Base-by-base conservation (phyloP, 495 filamentous ascomycete species). In the Penicillium egyptiacum region DNA sequence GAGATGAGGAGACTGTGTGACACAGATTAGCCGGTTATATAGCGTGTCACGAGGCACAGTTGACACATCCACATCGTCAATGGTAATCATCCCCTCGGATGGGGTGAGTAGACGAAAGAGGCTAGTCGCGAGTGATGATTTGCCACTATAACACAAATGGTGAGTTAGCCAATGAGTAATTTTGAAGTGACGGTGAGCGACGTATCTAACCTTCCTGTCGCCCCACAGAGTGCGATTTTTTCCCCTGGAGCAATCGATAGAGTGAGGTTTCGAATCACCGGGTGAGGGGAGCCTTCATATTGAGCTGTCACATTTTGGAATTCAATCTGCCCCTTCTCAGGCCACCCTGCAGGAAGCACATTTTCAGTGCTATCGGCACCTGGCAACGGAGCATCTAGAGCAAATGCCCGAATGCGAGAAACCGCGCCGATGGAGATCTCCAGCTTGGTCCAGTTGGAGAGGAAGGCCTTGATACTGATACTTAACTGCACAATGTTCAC, bases 261-360 rank as follows among this genome's bases (percentile, higher is more conserved):
- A 20, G 23, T 63, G n/a, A 81, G 5, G 35, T 70, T 50, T 25
- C 61, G 39, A 10, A 80, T 43, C 37, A 65, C 64, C 48, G 16
- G 39, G 2, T 41, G 14, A 19, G 39, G n/a, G 39, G 39, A 41
- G 39, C 39, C 39, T 41, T 41, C 39, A 53, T 75, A 76, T 11
- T 61, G 57, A 16, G 69, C 75, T 20, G 65, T 70, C 4, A 77
- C 59, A 41, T 69, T 56, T 12, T 56, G 44, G 17, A 59, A 31
- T 61, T 60, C 61, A 67, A 22, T 51, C 11, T 6, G 54, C 39
- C n/a, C 28, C 25, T 23, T 30, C 45, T 48, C 23, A n/a, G 77
- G 75, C 75, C 75, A 78, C 19, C 60, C 53, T 3, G 62, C 20
- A 31, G 30, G 30, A 11, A 31, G 7, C 30, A 31, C 9, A 31